Base-by-base conservation (phyloP, 306 rosid species). In the Mimosa pudica region DNA sequence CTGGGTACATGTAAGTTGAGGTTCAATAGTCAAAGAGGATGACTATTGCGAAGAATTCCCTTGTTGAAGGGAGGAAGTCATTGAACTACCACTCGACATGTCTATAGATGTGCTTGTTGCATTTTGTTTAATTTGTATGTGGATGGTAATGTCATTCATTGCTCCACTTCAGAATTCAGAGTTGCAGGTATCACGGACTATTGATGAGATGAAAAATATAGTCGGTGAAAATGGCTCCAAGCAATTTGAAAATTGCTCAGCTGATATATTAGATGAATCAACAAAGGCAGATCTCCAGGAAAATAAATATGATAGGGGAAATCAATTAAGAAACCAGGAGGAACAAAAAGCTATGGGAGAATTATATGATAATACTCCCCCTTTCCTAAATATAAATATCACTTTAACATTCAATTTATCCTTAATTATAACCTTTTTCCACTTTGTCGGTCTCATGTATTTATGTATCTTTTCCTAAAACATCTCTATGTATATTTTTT, bases 91-190 rank as follows among this genome's bases (percentile, higher is more conserved):
- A 88, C 79, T 89, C 94, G 3, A 91, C 92, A 0, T 84, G 51
- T 77, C 87, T 36, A 30, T 89, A 14, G 88, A 88, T 47, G 93
- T 88, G 70, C 79, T 88, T 48, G 90, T 93, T 75, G 93, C 90
- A 45, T 89, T 91, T 82, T 93, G 90, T 76, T 85, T 91, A 57
- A 86, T 89, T 82, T 97, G 90, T 32, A 75, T 93, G 70, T 93
- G 98, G 98, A 82, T 91, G 80, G 78, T 81, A 45, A 91, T 89
- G 90, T 87, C 96, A 71, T 88, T 91, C 69, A 81, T 82, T 44
- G 89, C 35, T 77, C 91, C 94, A 14, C 67, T 82, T 77, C 88
- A 91, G 82, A 89, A 79, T 86, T 77, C 87, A 75, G 88, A 51
- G 64, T 36, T 84, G 47, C 80, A 79, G 68, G 84, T 81, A 38